phyloP scores from a whole-genome alignment of 352 stramenopile species.

The Phytopythium litorale region DNA sequence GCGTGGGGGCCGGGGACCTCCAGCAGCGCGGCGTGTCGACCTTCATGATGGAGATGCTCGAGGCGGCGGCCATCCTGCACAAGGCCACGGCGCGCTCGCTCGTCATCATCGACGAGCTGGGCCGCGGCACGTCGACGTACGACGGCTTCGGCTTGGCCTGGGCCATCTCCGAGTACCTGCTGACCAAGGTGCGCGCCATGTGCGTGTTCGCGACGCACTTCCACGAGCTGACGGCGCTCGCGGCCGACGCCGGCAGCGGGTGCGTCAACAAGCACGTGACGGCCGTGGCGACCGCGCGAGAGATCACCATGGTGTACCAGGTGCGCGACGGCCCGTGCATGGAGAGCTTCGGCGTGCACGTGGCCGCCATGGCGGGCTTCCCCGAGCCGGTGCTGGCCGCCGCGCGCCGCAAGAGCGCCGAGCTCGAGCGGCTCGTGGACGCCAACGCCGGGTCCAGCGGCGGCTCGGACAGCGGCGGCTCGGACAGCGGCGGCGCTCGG shows the following conservation, averaged over 20 bases:
- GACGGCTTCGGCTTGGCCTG: constrained; percentile 97
- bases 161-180: constrained; percentile 97
- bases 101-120: constrained; percentile 99
- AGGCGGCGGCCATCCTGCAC: constrained; percentile 95
- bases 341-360: constrained; percentile 98
- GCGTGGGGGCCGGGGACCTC: constrained; percentile 96
- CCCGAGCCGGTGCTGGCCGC: constrained; percentile 90
- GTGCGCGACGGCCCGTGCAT: constrained; percentile 94
- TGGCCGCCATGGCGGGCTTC: constrained; percentile 97
- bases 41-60: constrained; percentile 99
- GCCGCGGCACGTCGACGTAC: constrained; percentile 97
- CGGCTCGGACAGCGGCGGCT: no score
- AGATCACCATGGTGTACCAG: constrained; percentile 91
- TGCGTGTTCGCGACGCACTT: constrained; percentile 99
- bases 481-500: neutral
- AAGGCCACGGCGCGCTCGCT: constrained; percentile 92
- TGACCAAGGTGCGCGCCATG: constrained; percentile 86
- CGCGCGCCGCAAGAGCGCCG: constrained; percentile 92
- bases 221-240: constrained; percentile 97
- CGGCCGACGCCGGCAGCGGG: constrained; percentile 50
- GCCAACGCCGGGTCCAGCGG: constrained; percentile 19
- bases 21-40: constrained; percentile 98
- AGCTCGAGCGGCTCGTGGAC: constrained; percentile 89
- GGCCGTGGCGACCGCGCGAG: constrained; percentile 74
- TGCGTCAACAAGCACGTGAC: constrained; percentile 97